A percentile compares a stretch with the other conserved stretches of the same genome.
These are phyloP conservation scores for Aspergillus bridgeri DNA, from an alignment of 495 filamentous ascomycete species.

Conservation along the genomic window DNA sequence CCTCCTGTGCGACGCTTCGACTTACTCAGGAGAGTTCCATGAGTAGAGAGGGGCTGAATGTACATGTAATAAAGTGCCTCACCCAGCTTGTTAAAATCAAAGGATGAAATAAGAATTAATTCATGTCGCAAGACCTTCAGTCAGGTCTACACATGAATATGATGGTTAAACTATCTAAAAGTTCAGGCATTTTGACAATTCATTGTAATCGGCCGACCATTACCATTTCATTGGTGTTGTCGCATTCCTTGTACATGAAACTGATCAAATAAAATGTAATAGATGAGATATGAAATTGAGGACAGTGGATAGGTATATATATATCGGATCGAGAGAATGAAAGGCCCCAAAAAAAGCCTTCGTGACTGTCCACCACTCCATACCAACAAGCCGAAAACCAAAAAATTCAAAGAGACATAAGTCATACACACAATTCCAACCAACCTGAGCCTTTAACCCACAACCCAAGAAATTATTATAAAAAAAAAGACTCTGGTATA, in stretches of 20 bases:
- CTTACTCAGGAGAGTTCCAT: too few species aligned
- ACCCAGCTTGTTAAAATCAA: too few species aligned
- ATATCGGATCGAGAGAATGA: not conserved
- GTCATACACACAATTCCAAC: conserved; percentile 6
- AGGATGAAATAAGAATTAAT: too few species aligned
- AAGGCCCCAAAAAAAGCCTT: not conserved
- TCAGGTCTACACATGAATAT: too few species aligned
- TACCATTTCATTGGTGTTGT: too few species aligned
- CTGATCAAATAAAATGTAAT: not conserved
- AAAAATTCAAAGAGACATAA: conserved; percentile 1
- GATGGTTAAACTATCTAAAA: too few species aligned
- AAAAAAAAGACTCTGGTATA: conserved; percentile 1
- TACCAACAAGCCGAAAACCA: not conserved
- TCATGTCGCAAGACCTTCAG: too few species aligned
- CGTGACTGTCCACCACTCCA: not conserved
- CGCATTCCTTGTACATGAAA: not conserved
- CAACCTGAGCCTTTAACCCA: not conserved
- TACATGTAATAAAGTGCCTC: too few species aligned
- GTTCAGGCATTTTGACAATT: too few species aligned
- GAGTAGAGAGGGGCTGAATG: too few species aligned
- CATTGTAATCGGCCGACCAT: too few species aligned
- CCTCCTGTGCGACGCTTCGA: too few species aligned
- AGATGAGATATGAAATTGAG: not conserved
- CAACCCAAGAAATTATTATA: not conserved
- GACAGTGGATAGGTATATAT: not conserved